Evolutionary conservation across 495 filamentous ascomycete species (phyloP).

Genomic region (Aspergillus ellipticus): DNA sequence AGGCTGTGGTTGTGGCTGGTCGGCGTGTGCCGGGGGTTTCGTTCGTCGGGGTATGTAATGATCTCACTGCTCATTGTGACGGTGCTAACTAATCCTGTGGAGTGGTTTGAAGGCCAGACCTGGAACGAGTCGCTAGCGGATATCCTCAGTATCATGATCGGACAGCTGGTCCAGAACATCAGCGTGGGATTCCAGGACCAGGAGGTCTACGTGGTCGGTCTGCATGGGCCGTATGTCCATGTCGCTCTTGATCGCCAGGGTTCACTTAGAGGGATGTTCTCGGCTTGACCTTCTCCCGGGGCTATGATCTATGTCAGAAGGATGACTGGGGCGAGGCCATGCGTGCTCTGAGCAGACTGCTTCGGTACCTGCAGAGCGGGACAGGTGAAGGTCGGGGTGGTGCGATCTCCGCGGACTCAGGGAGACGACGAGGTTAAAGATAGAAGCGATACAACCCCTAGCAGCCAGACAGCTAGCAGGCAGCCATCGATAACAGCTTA

Average conservation of each 20-base stretch:
- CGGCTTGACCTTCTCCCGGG: not conserved
- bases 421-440: too few relatives aligned
- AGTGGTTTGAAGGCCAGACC: conserved; percentile 10
- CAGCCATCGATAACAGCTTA: too few relatives aligned
- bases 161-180: conserved; percentile 7
- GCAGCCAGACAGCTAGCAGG: too few relatives aligned
- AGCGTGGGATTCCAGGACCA: not conserved
- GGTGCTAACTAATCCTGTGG: not conserved
- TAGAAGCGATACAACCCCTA: too few relatives aligned
- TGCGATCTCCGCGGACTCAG: too few relatives aligned
- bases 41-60: conserved; percentile 6
- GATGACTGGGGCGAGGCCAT: not conserved
- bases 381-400: not conserved
- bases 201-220: not conserved
- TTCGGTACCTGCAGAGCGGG: not conserved
- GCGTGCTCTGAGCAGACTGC: not conserved
- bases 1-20: not conserved
- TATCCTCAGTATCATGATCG: conserved; percentile 11
- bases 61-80: not conserved
- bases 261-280: conserved; percentile 1
- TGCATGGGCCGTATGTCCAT: conserved; percentile 2
- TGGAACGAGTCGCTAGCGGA: conserved; percentile 9
- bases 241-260: conserved; percentile 2
- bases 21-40: not conserved
- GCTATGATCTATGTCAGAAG: not conserved